A percentile compares a stretch with the other conserved stretches of the same genome.
These are phyloP conservation scores for Apiospora malaysiana DNA, from an alignment of 2,329 filamentous ascomycete species.

Conservation along the genomic window DNA sequence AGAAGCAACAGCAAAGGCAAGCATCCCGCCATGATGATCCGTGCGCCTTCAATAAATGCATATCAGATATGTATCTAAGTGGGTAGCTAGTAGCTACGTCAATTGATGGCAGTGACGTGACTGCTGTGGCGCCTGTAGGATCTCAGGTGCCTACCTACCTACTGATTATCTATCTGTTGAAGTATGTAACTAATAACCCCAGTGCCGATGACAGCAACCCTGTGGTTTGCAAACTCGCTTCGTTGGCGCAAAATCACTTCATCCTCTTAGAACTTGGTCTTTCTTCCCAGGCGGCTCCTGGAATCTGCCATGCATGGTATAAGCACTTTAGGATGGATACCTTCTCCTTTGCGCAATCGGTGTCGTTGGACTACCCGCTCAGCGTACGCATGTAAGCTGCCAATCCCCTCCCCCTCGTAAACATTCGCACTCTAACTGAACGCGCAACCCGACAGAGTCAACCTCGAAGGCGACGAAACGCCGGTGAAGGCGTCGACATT, in stretches of 20 bases:
- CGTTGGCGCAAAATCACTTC: background rate
- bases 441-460: slow-evolving; percentile 45
- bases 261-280: background rate
- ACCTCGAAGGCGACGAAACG: slow-evolving; percentile 75
- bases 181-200: background rate
- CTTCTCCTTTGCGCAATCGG: slow-evolving; percentile 92
- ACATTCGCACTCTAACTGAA: background rate
- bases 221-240: background rate
- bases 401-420: slow-evolving; percentile 27
- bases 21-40: background rate
- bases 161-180: background rate
- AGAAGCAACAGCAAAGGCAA: too few relatives aligned
- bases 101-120: background rate
- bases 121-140: background rate
- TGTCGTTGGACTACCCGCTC: slow-evolving; percentile 77
- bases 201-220: background rate
- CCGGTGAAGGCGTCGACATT: slow-evolving; percentile 79
- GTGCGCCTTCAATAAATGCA: background rate
- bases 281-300: background rate
- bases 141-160: background rate
- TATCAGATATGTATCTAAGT: slow-evolving; percentile 3
- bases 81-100: background rate
- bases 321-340: slow-evolving; percentile 72
- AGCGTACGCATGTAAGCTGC: slow-evolving; percentile 66
- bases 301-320: slow-evolving; percentile 15